These are phyloP conservation scores for Yamadazyma triangularis DNA, from an alignment of 1,139 yeast species.

Conservation along the genomic window DNA sequence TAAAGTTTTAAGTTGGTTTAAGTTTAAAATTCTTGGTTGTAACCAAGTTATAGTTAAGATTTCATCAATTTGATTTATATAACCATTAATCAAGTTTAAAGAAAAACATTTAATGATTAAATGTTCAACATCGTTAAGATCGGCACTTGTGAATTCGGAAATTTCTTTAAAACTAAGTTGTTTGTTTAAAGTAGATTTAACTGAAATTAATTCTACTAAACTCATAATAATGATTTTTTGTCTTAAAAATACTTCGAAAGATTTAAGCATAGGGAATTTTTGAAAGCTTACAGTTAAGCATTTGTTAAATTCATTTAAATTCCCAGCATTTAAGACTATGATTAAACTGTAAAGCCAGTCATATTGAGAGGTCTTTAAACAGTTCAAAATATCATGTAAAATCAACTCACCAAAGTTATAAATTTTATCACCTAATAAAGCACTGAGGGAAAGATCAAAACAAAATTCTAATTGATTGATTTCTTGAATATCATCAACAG, in stretches of 20 bases:
- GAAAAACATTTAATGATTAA: conserved; percentile 89
- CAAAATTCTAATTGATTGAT: conserved; percentile 48
- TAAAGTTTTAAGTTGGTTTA: conserved; percentile 74
- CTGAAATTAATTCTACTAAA: conserved; percentile 80
- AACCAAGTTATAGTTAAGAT: conserved; percentile 85
- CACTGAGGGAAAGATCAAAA: conserved; percentile 79
- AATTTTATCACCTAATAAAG: conserved; percentile 84
- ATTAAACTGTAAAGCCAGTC: conserved; percentile 74
- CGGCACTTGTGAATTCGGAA: conserved; percentile 64
- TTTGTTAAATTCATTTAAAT: conserved; percentile 56
- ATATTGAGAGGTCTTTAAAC: conserved; percentile 38
- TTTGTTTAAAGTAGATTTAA: conserved; percentile 71
- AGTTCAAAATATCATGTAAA: conserved; percentile 74
- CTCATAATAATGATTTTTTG: conserved; percentile 94
- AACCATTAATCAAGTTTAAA: conserved; percentile 76
- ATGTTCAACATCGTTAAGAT: conserved; percentile 76
- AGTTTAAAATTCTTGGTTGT: conserved; percentile 89
- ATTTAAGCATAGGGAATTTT: conserved; percentile 57
- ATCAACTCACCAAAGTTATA: conserved; percentile 95
- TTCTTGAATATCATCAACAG: conserved; percentile 38
- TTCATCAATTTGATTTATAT: conserved; percentile 80
- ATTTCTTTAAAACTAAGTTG: conserved; percentile 70
- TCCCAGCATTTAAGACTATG: conserved; percentile 72
- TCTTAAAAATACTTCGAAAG: conserved; percentile 63
- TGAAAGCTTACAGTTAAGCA: conserved; percentile 33